phyloP scores from a whole-genome alignment of 2,329 filamentous ascomycete species.

The Nectriaceae sp. region DNA sequence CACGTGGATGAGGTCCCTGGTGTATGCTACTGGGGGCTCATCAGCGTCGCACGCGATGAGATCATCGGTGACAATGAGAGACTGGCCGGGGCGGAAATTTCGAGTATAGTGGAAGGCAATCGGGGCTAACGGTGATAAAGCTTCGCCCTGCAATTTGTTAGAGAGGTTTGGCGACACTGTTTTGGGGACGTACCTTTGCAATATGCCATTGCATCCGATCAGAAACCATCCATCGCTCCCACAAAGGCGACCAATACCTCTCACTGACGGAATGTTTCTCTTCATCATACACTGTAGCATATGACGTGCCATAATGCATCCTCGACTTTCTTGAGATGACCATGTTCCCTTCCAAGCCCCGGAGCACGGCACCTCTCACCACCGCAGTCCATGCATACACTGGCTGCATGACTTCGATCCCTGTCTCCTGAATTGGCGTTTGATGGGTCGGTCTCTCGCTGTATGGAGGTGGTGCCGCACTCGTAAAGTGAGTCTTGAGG shows the following conservation, averaged over 20 bases:
- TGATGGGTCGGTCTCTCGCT: slow-evolving; percentile 71
- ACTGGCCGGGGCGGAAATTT: slow-evolving; percentile 79
- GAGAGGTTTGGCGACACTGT: neutral
- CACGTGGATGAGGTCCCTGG: slow-evolving; percentile 66
- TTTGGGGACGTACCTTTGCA: slow-evolving; percentile 59
- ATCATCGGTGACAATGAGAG: slow-evolving; percentile 76
- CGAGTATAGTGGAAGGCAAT: slow-evolving; percentile 85
- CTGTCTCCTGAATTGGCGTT: slow-evolving; percentile 49
- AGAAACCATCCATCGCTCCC: slow-evolving; percentile 82
- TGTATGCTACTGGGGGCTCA: slow-evolving; percentile 61
- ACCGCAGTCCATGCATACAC: slow-evolving; percentile 83
- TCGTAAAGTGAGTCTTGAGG: slow-evolving; percentile 69
- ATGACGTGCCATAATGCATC: slow-evolving; percentile 79
- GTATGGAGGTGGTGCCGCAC: slow-evolving; percentile 60
- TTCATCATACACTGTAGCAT: slow-evolving; percentile 79
- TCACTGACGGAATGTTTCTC: slow-evolving; percentile 72
- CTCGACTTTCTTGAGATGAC: slow-evolving; percentile 73
- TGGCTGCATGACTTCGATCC: slow-evolving; percentile 79
- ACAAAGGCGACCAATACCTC: slow-evolving; percentile 77
- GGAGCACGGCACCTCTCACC: slow-evolving; percentile 73
- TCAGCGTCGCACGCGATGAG: slow-evolving; percentile 76
- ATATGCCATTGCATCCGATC: slow-evolving; percentile 88
- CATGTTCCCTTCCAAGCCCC: slow-evolving; percentile 77
- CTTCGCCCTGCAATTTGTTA: slow-evolving; percentile 58
- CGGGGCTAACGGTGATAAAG: slow-evolving; percentile 71